Conservation (phyloP, 2,329 filamentous ascomycete species). For the Spiromastix sp. region DNA sequence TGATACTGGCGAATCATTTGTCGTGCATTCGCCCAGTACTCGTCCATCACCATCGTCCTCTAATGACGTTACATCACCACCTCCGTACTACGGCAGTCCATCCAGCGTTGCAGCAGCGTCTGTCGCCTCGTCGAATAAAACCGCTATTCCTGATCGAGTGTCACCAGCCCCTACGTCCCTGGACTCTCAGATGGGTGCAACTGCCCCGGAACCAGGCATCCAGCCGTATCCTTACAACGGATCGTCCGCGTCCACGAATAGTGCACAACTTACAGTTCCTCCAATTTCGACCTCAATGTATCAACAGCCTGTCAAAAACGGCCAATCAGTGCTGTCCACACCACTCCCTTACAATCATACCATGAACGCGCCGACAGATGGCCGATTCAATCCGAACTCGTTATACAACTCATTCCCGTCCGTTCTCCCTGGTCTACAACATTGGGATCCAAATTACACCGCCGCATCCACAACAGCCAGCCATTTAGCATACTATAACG, state of each 20-base stretch:
- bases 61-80: constrained; percentile 29
- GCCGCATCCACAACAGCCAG: constrained; percentile 26
- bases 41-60: constrained; percentile 31
- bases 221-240: background rate
- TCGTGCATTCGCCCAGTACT: constrained; percentile 34
- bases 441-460: constrained; percentile 32
- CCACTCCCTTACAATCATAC: constrained; percentile 1
- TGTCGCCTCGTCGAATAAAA: constrained; percentile 22
- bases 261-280: background rate
- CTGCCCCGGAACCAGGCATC: background rate
- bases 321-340: background rate
- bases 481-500: constrained; percentile 25
- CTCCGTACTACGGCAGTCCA: constrained; percentile 30
- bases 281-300: background rate
- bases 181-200: constrained; percentile 19
- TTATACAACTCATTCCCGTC: constrained; percentile 32
- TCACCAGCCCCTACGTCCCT: constrained; percentile 13
- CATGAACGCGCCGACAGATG: constrained; percentile 14
- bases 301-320: background rate
- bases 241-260: background rate
- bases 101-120: constrained; percentile 29
- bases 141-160: constrained; percentile 19
- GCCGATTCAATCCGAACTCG: constrained; percentile 27
- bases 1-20: constrained; percentile 48
- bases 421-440: constrained; percentile 28